Evolutionary conservation across 257 asterid genomes (phyloP), one percentile per base, ranked within the genome.

Genomic region (Nicotiana benthamiana): DNA sequence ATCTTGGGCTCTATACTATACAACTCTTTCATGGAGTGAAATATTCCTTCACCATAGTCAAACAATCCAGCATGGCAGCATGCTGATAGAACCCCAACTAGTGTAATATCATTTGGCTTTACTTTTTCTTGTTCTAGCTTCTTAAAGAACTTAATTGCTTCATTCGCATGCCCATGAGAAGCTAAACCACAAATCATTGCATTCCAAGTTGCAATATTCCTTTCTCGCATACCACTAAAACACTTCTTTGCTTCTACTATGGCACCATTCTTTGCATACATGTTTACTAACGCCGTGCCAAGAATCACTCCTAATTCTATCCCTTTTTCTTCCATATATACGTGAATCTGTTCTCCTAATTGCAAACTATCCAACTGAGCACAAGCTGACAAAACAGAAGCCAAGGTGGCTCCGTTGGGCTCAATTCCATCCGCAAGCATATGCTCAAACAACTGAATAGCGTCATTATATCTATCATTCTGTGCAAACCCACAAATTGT

Each of bases 181-280:
- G 97, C 99, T 85, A 92, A 84, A 48, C 97, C 99, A 80, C 92
- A 89, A 1, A 95, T 90, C 89, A 95, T 86, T 3, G 98, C 92
- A 52, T 95, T 93, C 98, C 98, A 95, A 26, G 96, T 93, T 5
- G 97, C 98, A 6, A 83, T 75, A 22, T 90, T 95, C 86, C 83
- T 92, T 72, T 88, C 90, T 65, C 75, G 86, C 86, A 93, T 78
- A 78, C 79, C 62, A 68, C 84, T 66, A 68, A 95, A 95, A 43
- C 91, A 91, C 27, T 83, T 86, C 46, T 80, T 86, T 22, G 98
- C 97, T 79, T 89, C 85, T 15, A 32, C 72, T 65, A 95, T 83
- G 0, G 86, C 90, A 34, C 99, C 98, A 64, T 92, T 92, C 88
- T 89, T 93, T 0, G 93, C 98, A 77, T 93, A 93, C 99, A 95